Percentiles rank a stretch among this genome's conserved stretches.
phyloP scores from a whole-genome alignment of 495 filamentous ascomycete genomes.

The Penicillium simplicissimum region DNA sequence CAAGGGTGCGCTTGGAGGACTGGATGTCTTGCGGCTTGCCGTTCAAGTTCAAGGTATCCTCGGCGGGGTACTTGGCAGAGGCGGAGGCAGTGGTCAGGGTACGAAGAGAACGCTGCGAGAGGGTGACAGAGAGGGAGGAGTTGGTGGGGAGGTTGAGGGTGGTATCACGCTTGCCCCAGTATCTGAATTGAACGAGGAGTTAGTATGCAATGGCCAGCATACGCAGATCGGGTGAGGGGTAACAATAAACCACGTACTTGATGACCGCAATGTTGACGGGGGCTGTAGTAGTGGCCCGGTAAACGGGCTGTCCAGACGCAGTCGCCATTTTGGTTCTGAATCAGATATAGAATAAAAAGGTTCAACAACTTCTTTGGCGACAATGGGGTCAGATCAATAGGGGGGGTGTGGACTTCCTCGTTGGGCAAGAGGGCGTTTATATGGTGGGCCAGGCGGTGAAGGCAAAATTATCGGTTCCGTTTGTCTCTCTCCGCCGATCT shows the following conservation, averaged over 20 bases:
- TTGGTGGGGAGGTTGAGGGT: conserved; percentile 96
- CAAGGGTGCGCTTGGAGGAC: conserved; percentile 81
- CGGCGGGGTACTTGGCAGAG: conserved; percentile 66
- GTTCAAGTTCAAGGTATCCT: conserved; percentile 83
- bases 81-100: conserved; percentile 96
- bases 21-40: conserved; percentile 74
- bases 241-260: conserved; percentile 61
- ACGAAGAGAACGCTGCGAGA: conserved; percentile 89
- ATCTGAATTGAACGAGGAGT: conserved; percentile 53
- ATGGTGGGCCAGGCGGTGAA: conserved; percentile 35
- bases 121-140: conserved; percentile 92
- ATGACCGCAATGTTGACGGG: conserved; percentile 99
- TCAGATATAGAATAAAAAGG: conserved; percentile 2
- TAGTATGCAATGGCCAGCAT: conserved; percentile 19
- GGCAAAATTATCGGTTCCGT: conserved; percentile 29
- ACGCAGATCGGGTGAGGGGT: conserved; percentile 19
- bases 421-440: conserved; percentile 21
- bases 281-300: conserved; percentile 91
- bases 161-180: conserved; percentile 96
- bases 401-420: conserved; percentile 18
- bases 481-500: conserved; percentile 19
- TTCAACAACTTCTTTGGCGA: conserved; percentile 5
- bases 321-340: conserved; percentile 45
- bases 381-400: conserved; percentile 10
- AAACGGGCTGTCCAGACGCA: conserved; percentile 51